Conservation (phyloP, 768 basidiomycete genomes). For the Pholiota molesta region DNA sequence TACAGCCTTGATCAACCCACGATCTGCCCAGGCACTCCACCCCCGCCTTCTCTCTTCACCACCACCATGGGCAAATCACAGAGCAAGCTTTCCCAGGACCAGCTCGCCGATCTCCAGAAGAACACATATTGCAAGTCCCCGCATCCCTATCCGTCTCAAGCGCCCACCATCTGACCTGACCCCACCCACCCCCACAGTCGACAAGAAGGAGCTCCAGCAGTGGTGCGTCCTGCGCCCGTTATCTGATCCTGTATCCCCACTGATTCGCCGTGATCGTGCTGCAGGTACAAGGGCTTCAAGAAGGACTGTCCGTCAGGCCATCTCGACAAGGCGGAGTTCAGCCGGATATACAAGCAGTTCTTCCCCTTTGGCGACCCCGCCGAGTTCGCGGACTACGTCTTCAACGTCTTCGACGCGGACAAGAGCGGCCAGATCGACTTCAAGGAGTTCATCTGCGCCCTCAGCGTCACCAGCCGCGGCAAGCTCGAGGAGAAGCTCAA, state of each 20-base stretch:
- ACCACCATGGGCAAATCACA: conserved; percentile 94
- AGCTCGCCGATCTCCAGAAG: conserved; percentile 94
- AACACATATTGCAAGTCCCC: conserved; percentile 87
- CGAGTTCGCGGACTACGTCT: conserved; percentile 97
- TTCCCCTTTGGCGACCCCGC: conserved; percentile 98
- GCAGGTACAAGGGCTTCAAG: conserved; percentile 98
- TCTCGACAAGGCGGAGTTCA: conserved; percentile 94
- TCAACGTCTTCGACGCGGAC: conserved; percentile 96
- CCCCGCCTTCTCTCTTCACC: conserved; percentile 26
- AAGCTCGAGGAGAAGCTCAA: conserved; percentile 96
- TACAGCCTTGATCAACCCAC: conserved; percentile 10
- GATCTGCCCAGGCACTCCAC: conserved; percentile 19
- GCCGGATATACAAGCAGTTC: conserved; percentile 99
- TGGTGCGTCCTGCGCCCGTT: conserved; percentile 51
- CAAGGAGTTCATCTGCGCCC: conserved; percentile 98
- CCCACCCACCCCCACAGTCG: conserved; percentile 55
- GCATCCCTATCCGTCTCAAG: background rate
- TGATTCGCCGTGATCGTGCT: conserved; percentile 9
- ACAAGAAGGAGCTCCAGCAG: conserved; percentile 96
- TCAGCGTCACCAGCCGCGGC: conserved; percentile 93
- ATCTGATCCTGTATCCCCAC: conserved; percentile 11
- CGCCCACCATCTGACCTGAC: conserved; percentile 15
- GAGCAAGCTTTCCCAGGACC: conserved; percentile 92
- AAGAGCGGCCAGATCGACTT: conserved; percentile 98
- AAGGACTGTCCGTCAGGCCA: conserved; percentile 98